Conservation (phyloP, 768 basidiomycete genomes). For the Fibroporia radiculosa region DNA sequence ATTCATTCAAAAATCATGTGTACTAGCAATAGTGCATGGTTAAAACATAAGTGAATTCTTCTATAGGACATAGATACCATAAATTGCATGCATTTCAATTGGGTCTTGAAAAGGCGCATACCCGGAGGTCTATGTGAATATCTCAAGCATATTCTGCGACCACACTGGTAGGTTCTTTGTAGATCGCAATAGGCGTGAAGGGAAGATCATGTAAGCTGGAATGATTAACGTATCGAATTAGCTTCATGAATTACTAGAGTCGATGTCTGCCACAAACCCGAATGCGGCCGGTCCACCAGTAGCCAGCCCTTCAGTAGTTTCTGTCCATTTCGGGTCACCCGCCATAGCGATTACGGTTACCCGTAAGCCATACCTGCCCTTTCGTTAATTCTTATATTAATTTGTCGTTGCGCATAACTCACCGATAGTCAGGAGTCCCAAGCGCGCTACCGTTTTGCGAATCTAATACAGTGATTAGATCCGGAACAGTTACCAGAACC, state of each 20-base stretch:
- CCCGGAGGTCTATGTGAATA: no score
- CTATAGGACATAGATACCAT: no score
- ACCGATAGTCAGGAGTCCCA: conserved; percentile 49
- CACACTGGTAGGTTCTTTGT: conserved; percentile 16
- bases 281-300: conserved; percentile 48
- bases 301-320: conserved; percentile 39
- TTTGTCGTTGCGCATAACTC: background rate
- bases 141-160: conserved; percentile 7
- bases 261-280: conserved; percentile 26
- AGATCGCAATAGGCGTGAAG: conserved; percentile 11
- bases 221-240: background rate
- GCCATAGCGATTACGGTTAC: conserved; percentile 42
- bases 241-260: background rate
- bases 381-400: background rate
- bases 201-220: conserved; percentile 9
- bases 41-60: no score
- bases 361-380: conserved; percentile 40
- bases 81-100: no score
- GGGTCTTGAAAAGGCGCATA: no score
- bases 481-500: conserved; percentile 53
- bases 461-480: conserved; percentile 58
- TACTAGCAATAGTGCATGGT: no score
- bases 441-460: conserved; percentile 53
- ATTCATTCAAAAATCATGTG: no score
- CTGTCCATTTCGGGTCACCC: conserved; percentile 49